A percentile compares a stretch with the other conserved stretches of the same genome.
Evolutionary conservation across 2,329 filamentous ascomycete genomes (phyloP).

Genomic region (Fusarium coffeatum): DNA sequence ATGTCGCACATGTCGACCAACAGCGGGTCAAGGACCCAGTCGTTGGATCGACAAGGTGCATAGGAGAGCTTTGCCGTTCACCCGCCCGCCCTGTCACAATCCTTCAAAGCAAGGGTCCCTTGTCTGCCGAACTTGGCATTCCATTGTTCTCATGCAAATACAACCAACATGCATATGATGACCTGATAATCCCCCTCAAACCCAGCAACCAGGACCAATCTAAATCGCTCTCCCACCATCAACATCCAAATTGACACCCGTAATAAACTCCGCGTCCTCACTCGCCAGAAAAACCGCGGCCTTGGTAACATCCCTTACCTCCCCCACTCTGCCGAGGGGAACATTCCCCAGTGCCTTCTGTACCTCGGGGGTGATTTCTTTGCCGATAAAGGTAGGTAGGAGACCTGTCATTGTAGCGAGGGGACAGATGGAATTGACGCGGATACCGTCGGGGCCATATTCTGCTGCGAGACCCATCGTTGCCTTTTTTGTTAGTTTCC

Average conservation of each 20-base stretch:
- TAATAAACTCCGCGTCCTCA: conserved; percentile 78
- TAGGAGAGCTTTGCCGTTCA: not conserved
- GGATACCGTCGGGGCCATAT: conserved; percentile 77
- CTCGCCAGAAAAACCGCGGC: conserved; percentile 77
- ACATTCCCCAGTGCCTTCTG: conserved; percentile 66
- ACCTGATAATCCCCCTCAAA: not conserved
- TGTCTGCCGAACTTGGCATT: not conserved
- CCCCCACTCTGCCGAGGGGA: conserved; percentile 61
- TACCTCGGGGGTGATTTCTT: conserved; percentile 72
- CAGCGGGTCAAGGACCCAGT: not conserved
- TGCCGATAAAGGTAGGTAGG: conserved; percentile 62
- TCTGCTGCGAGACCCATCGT: conserved; percentile 73
- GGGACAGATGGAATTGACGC: conserved; percentile 78
- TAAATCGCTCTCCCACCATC: conserved; percentile 42
- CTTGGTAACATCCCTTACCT: conserved; percentile 71
- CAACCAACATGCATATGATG: not conserved
- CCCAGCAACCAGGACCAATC: no score
- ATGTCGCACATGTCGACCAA: conserved; percentile 1
- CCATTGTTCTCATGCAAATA: not conserved
- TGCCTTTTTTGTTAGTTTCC: conserved; percentile 42
- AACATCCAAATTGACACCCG: conserved; percentile 73
- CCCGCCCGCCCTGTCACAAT: not conserved
- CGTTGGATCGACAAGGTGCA: not conserved
- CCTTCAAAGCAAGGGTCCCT: not conserved
- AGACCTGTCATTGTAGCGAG: conserved; percentile 61